A percentile compares a stretch with the other conserved stretches of the same genome.
These are phyloP conservation scores for Didymella arachidicola DNA, from an alignment of 2,329 filamentous ascomycete species.

Conservation along the genomic window DNA sequence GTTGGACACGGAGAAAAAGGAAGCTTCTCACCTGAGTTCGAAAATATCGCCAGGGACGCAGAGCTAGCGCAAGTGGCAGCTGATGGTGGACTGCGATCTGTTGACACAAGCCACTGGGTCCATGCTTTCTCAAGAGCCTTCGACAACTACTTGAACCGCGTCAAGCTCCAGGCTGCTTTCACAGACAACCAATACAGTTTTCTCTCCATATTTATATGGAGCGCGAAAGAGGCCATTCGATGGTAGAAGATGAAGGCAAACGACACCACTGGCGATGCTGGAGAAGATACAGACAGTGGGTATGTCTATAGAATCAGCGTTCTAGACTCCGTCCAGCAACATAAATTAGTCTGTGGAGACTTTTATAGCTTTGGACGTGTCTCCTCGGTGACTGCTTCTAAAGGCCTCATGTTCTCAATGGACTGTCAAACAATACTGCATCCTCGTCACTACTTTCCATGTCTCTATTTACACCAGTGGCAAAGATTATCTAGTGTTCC, in stretches of 20 bases:
- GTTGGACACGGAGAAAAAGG: background rate
- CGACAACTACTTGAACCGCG: background rate
- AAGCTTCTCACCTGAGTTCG: background rate
- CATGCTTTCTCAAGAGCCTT: background rate
- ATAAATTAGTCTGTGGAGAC: too few species aligned
- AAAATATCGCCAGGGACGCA: background rate
- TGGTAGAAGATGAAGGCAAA: background rate
- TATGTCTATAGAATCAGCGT: background rate
- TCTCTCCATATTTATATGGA: background rate
- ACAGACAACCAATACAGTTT: conserved; percentile 1
- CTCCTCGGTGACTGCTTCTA: background rate
- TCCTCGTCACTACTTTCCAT: too few species aligned
- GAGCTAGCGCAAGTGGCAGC: background rate
- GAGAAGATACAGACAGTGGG: background rate
- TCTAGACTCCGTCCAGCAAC: too few species aligned
- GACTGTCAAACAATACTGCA: too few species aligned
- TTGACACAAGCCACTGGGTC: background rate
- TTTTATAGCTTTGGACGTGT: background rate
- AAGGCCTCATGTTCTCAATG: background rate
- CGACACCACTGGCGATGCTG: background rate
- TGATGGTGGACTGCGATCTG: background rate
- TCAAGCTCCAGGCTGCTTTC: conserved; percentile 1
- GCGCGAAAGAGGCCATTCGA: background rate
- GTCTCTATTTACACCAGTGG: too few species aligned
- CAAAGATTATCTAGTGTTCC: too few species aligned